Conservation (phyloP, 129 eudicot genomes). For the Mikania micrantha region DNA sequence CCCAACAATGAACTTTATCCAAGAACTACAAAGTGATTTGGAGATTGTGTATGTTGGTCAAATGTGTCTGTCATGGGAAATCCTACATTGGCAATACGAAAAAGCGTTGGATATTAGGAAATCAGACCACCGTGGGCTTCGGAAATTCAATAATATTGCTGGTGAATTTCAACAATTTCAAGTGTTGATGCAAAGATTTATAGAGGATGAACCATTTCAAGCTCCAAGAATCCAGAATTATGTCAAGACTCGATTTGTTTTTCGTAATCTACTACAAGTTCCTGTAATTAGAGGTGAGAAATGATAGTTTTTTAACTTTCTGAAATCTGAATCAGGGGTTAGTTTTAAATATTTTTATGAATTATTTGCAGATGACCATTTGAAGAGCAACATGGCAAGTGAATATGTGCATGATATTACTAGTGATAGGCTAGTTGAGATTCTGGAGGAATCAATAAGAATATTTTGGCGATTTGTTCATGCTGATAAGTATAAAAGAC, state of each 20-base stretch:
- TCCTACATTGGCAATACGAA: constrained; percentile 95
- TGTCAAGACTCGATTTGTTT: constrained; percentile 59
- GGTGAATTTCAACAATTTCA: constrained; percentile 94
- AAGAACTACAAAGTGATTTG: constrained; percentile 70
- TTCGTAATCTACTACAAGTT: constrained; percentile 84
- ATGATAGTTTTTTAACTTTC: not conserved
- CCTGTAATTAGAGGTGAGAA: constrained; percentile 80
- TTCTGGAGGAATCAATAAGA: constrained; percentile 79
- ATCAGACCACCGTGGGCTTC: constrained; percentile 54
- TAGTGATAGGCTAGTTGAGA: constrained; percentile 66
- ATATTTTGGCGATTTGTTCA: constrained; percentile 73
- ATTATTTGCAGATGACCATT: constrained; percentile 47
- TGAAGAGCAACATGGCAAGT: constrained; percentile 38
- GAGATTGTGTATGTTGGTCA: constrained; percentile 91
- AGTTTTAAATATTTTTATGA: not conserved
- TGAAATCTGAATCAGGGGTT: not conserved
- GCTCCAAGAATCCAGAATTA: constrained; percentile 79
- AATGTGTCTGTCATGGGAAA: constrained; percentile 95
- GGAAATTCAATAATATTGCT: constrained; percentile 64
- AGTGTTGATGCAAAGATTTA: constrained; percentile 80
- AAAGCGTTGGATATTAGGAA: constrained; percentile 87
- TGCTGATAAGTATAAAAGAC: constrained; percentile 55
- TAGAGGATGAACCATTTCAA: constrained; percentile 77
- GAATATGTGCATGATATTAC: constrained; percentile 45
- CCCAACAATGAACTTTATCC: constrained; percentile 51